Conservation (phyloP, 495 filamentous ascomycete species). For the Penicillium cataractarum region DNA sequence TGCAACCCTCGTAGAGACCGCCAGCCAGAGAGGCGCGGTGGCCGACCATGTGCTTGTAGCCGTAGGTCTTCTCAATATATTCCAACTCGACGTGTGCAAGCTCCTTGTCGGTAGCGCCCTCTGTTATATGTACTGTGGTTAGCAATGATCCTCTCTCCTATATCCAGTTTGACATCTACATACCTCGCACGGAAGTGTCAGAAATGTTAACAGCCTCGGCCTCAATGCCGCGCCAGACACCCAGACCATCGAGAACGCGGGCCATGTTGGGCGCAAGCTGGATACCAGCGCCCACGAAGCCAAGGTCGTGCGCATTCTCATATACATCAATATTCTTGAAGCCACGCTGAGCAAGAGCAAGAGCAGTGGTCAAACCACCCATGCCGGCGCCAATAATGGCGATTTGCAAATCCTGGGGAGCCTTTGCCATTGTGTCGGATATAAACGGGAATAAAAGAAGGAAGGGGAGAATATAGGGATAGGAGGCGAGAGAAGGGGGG, state of each 20-base stretch:
- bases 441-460: conserved; percentile 9
- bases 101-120: conserved; percentile 67
- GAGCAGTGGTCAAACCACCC: conserved; percentile 73
- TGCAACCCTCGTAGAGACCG: conserved; percentile 67
- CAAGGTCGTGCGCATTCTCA: conserved; percentile 71
- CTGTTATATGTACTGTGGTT: conserved; percentile 37
- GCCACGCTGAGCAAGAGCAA: conserved; percentile 73
- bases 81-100: conserved; percentile 69
- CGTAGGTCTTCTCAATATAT: conserved; percentile 68
- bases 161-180: background rate
- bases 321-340: conserved; percentile 75
- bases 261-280: conserved; percentile 82
- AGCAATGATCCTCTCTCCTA: background rate
- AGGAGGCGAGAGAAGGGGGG: background rate
- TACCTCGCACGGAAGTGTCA: conserved; percentile 58
- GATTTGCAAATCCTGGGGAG: conserved; percentile 46
- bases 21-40: conserved; percentile 74
- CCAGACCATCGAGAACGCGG: conserved; percentile 69
- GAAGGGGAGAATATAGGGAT: background rate
- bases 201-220: conserved; percentile 60
- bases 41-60: conserved; percentile 78
- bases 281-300: conserved; percentile 82
- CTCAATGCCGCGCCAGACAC: conserved; percentile 69
- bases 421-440: conserved; percentile 32
- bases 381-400: conserved; percentile 63